Percentiles rank a stretch among this genome's conserved stretches.
Conservation (phyloP, 2,329 filamentous ascomycete species). For the Mycosphaerella arachidis region DNA sequence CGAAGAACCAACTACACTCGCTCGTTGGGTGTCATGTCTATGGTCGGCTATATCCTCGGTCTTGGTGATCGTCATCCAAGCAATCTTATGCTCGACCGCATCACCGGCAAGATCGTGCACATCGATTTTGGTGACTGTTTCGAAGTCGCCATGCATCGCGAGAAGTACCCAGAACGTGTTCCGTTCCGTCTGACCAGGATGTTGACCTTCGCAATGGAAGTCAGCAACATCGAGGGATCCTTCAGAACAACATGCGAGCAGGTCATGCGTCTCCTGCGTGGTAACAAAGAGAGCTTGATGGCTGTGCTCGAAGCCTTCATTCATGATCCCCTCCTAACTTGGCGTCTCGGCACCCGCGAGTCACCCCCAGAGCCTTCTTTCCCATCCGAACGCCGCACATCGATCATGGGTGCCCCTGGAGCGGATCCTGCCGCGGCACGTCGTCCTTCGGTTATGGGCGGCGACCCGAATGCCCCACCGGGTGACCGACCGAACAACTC, state of each 20-base stretch:
- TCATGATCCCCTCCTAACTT: constrained; percentile 96
- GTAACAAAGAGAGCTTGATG: constrained; percentile 98
- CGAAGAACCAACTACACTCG: constrained; percentile 97
- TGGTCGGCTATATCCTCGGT: constrained; percentile 99
- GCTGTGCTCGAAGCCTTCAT: constrained; percentile 98
- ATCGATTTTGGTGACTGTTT: constrained; percentile 99
- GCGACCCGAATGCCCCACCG: constrained; percentile 20
- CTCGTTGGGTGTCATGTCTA: constrained; percentile 98
- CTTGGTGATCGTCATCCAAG: constrained; percentile 95
- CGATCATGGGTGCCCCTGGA: constrained; percentile 50
- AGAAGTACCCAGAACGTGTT: constrained; percentile 96
- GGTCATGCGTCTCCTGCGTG: constrained; percentile 91
- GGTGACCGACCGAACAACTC: constrained; percentile 26
- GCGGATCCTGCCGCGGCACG: constrained; percentile 24
- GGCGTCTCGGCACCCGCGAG: constrained; percentile 70
- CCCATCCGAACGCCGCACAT: constrained; percentile 56
- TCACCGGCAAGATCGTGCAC: constrained; percentile 95
- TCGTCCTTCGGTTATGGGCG: constrained; percentile 31
- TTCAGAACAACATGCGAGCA: constrained; percentile 98
- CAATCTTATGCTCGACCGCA: constrained; percentile 93
- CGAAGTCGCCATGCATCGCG: constrained; percentile 98
- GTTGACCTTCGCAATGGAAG: constrained; percentile 99
- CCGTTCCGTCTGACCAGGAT: constrained; percentile 97
- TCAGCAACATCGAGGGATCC: constrained; percentile 98
- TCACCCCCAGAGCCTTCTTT: constrained; percentile 58